A percentile compares a stretch with the other conserved stretches of the same genome.
Evolutionary conservation across 768 basidiomycete genomes (phyloP).

Genomic region (Podaxis mareebaensis): DNA sequence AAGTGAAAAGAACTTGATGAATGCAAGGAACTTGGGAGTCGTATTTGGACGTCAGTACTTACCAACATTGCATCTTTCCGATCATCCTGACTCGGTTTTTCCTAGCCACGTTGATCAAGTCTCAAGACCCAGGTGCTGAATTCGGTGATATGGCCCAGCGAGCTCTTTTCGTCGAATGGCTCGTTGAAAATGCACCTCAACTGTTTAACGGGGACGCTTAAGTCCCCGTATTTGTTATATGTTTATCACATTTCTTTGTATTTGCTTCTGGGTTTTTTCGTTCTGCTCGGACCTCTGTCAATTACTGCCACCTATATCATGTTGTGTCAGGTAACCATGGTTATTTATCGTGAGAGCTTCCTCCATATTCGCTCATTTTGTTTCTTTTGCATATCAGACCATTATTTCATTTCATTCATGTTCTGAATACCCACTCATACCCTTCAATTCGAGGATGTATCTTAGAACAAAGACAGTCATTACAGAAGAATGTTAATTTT

Average conservation of each 20-base stretch:
- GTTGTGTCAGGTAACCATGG: conserved; percentile 15
- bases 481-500: conserved; percentile 1
- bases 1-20: conserved; percentile 86
- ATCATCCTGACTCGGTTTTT: conserved; percentile 16
- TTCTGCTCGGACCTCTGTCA: conserved; percentile 4
- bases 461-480: conserved; percentile 5
- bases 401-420: conserved; percentile 5
- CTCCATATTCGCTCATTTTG: background rate
- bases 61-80: background rate
- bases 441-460: conserved; percentile 12
- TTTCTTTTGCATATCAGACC: conserved; percentile 11
- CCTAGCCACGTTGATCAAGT: conserved; percentile 91
- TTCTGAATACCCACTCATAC: conserved; percentile 15
- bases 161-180: conserved; percentile 90
- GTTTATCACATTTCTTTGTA: conserved; percentile 20
- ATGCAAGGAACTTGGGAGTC: conserved; percentile 90
- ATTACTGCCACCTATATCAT: conserved; percentile 1
- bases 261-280: conserved; percentile 1
- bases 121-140: conserved; percentile 81
- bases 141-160: conserved; percentile 99
- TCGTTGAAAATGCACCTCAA: conserved; percentile 81
- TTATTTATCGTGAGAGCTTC: conserved; percentile 12
- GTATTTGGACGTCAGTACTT: conserved; percentile 92
- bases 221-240: conserved; percentile 23
- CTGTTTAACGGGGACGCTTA: conserved; percentile 41